Evolutionary conservation across 345 rosid genomes (phyloP).

Genomic region (Xanthoceras sorbifolium): DNA sequence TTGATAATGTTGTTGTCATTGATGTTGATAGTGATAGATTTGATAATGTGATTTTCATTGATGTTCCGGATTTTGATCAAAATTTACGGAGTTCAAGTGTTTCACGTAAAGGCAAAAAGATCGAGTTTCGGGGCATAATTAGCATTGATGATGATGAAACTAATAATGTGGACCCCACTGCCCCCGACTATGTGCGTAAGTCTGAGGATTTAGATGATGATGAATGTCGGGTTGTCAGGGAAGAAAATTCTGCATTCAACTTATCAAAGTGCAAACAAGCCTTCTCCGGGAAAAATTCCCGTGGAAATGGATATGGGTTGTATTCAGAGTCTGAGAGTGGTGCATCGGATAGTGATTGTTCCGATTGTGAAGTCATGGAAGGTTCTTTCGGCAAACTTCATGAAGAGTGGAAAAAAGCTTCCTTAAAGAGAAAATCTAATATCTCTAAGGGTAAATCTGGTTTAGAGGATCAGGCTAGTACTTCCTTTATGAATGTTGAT

Average conservation of each 20-base stretch:
- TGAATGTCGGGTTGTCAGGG: slow-evolving; percentile 45
- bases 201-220: slow-evolving; percentile 35
- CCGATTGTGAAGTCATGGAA: slow-evolving; percentile 77
- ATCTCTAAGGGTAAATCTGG: slow-evolving; percentile 29
- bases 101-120: slow-evolving; percentile 30
- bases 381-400: slow-evolving; percentile 55
- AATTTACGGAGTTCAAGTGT: slow-evolving; percentile 39
- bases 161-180: slow-evolving; percentile 26
- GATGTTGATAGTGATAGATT: slow-evolving; percentile 59
- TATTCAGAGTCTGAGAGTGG: slow-evolving; percentile 39
- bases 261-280: slow-evolving; percentile 47
- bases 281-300: slow-evolving; percentile 22
- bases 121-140: slow-evolving; percentile 45
- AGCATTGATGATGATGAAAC: slow-evolving; percentile 67
- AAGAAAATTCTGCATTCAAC: slow-evolving; percentile 38
- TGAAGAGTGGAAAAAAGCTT: slow-evolving; percentile 72
- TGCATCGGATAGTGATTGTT: slow-evolving; percentile 48
- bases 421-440: slow-evolving; percentile 38
- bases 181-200: slow-evolving; percentile 23
- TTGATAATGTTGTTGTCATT: slow-evolving; percentile 54
- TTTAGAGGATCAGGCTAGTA: slow-evolving; percentile 30
- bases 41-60: slow-evolving; percentile 61
- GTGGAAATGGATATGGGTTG: slow-evolving; percentile 50
- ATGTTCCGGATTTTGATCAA: slow-evolving; percentile 50
- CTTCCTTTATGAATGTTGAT: slow-evolving; percentile 33